These are phyloP conservation scores for Aspergillus neoniger DNA, from an alignment of 2,329 filamentous ascomycete genomes.

Conservation along the genomic window DNA sequence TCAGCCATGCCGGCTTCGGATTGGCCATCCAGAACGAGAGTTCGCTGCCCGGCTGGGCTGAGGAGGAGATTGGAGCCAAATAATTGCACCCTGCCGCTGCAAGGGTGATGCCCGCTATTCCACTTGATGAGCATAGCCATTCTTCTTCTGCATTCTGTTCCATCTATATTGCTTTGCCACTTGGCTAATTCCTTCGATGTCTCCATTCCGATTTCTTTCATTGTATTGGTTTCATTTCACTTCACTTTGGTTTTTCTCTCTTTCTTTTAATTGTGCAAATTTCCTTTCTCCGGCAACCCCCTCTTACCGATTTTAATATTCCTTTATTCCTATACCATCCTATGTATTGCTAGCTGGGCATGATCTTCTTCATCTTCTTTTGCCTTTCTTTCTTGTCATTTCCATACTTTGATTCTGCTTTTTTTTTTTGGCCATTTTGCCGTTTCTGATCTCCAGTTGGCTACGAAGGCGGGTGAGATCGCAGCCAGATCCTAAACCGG, in stretches of 20 bases:
- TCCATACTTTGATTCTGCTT: constrained; percentile 21
- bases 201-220: constrained; percentile 26
- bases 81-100: constrained; percentile 29
- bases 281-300: constrained; percentile 27
- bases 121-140: constrained; percentile 16
- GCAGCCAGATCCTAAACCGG: constrained; percentile 28
- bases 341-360: constrained; percentile 46
- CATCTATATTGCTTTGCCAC: constrained; percentile 25
- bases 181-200: constrained; percentile 21
- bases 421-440: constrained; percentile 24
- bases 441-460: constrained; percentile 24
- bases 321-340: constrained; percentile 33
- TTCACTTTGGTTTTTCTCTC: constrained; percentile 19
- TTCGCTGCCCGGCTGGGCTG: constrained; percentile 63
- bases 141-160: constrained; percentile 20
- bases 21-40: constrained; percentile 61
- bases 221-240: constrained; percentile 28
- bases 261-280: constrained; percentile 29
- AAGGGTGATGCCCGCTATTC: constrained; percentile 22
- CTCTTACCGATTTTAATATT: constrained; percentile 33
- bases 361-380: constrained; percentile 31
- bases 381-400: constrained; percentile 20
- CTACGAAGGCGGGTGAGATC: constrained; percentile 22
- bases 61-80: constrained; percentile 63
- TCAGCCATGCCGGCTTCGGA: constrained; percentile 60